Base-by-base conservation (phyloP, 2,329 filamentous ascomycete species). In the Zymoseptoria pseudotritici region DNA sequence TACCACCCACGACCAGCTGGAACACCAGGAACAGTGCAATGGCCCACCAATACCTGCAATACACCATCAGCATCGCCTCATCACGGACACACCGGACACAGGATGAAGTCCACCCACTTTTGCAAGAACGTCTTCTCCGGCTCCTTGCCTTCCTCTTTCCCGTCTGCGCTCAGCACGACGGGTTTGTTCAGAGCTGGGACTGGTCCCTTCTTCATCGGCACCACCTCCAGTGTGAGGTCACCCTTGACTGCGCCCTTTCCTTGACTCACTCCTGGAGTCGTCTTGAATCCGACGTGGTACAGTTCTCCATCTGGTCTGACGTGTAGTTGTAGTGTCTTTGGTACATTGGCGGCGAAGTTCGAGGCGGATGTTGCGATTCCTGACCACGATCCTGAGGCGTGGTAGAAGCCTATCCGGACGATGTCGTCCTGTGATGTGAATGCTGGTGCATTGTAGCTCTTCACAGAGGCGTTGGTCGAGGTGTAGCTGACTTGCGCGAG, bases 141-240 rank as follows among this genome's bases (percentile, higher is more conserved):
- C 67, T 78, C 77, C 64, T 77, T 69, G 4, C 73, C 69, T 17
- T 70, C 76, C 55, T 85, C 76, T 63, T 76, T 78, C 0, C 85
- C 84, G 54, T 79, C 77, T 26, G 81, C 79, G 66, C 83, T 83
- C 63, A 83, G 74, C 57, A 82, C 74, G 55, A 83, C 79, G 0
- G 83, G 82, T 53, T 79, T 83, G 61, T 83, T 80, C 67, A 81
- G 64, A 4, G 72, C 68, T 9, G 78, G 76, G 63, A 74, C 72
- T 0, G 77, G 75, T 1, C 77, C 78, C 20, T 64, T 64, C 53
- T 62, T 66, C 54, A 72, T 72, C 66, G 68, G 71, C 55, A 76
- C 70, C 9, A 80, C 71, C 60, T 77, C 75, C 11, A 79, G 73
- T 17, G 71, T 71, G n/a, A 79, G 63, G 19, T 74, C 73, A 31